Conservation (phyloP, 257 asterid genomes). For the Striga asiatica region DNA sequence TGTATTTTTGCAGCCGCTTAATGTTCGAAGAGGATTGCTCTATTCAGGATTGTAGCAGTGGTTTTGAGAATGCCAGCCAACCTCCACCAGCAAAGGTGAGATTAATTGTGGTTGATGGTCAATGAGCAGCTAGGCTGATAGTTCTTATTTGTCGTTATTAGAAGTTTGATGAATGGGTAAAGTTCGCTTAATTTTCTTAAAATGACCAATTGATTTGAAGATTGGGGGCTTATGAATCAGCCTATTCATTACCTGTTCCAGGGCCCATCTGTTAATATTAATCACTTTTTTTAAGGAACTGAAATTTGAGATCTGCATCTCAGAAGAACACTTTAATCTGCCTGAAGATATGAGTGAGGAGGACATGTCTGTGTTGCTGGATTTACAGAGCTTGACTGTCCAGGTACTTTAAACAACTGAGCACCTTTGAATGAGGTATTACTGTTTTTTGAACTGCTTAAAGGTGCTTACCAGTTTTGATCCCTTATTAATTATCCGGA, state of each 20-base stretch:
- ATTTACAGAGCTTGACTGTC: constrained; percentile 27
- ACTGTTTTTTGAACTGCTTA: not conserved
- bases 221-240: too few relatives aligned
- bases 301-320: constrained; percentile 4
- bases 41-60: constrained; percentile 10
- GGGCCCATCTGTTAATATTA: too few relatives aligned
- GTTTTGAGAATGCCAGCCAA: not conserved
- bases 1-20: constrained; percentile 29
- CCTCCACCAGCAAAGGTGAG: constrained; percentile 22
- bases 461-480: not conserved
- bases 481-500: constrained; percentile 3
- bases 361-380: constrained; percentile 25
- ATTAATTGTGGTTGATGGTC: not conserved
- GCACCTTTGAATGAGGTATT: not conserved
- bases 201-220: too few relatives aligned
- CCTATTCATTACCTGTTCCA: too few relatives aligned
- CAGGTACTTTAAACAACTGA: constrained; percentile 18
- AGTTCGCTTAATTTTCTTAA: too few relatives aligned
- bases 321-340: constrained; percentile 14
- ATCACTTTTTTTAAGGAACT: constrained; percentile 13
- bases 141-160: not conserved
- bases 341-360: constrained; percentile 17
- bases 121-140: too few relatives aligned
- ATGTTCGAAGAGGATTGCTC: constrained; percentile 22
- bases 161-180: too few relatives aligned